Evolutionary conservation across 1,284 basidiomycete species (phyloP).

Genomic region (Garcileccinum viscosum): DNA sequence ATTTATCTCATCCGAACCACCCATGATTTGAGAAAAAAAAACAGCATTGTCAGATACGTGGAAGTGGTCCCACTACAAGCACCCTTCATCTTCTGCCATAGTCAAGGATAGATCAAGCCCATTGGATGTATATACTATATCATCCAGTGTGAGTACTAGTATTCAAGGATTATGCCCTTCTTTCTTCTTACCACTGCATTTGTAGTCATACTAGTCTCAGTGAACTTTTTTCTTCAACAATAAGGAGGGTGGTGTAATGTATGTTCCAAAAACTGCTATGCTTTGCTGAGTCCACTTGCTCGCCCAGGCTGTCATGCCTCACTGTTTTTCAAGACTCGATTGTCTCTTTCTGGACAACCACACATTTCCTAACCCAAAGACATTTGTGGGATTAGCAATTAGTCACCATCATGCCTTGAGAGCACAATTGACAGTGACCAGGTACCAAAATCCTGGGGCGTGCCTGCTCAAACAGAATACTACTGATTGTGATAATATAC

Average conservation of each 20-base stretch:
- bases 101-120: not conserved
- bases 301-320: too few relatives aligned
- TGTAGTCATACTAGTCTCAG: not conserved
- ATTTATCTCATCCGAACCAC: not conserved
- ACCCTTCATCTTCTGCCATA: not conserved
- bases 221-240: constrained; percentile 1
- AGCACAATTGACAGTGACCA: not conserved
- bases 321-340: not conserved
- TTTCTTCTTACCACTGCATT: not conserved
- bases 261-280: not conserved
- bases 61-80: not conserved
- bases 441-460: not conserved
- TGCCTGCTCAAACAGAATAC: not conserved
- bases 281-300: constrained; percentile 12
- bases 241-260: not conserved
- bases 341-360: not conserved
- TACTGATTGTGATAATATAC: not conserved
- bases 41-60: not conserved
- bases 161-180: not conserved
- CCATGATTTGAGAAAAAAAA: not conserved
- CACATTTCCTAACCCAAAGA: not conserved
- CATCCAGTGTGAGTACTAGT: constrained; percentile 1
- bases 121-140: too few relatives aligned
- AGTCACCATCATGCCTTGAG: not conserved
- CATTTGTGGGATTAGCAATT: not conserved